Conservation (phyloP, 1,139 yeast genomes). For the Nakaseomyces kungkrabaensis region DNA sequence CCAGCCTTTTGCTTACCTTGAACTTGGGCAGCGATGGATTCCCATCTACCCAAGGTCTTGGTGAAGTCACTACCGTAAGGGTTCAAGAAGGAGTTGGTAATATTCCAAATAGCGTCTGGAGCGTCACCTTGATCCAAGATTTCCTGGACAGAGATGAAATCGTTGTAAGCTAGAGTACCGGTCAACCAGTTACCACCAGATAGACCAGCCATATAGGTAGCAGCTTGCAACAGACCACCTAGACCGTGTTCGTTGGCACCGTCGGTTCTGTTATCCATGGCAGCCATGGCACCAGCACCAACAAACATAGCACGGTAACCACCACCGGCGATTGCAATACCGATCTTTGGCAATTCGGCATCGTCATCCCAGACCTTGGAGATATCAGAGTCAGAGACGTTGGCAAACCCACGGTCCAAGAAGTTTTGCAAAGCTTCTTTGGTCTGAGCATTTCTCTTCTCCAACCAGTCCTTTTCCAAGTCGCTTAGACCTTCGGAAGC, state of each 20-base stretch:
- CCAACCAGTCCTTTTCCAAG: constrained; percentile 30
- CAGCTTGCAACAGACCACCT: constrained; percentile 66
- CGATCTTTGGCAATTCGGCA: constrained; percentile 34
- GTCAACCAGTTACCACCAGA: constrained; percentile 34
- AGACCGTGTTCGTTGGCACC: constrained; percentile 53
- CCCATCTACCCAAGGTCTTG: constrained; percentile 44
- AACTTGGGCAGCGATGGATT: constrained; percentile 22
- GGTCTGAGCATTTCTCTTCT: constrained; percentile 43
- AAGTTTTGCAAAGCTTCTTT: constrained; percentile 46
- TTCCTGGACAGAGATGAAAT: constrained; percentile 67
- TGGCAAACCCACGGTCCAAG: constrained; percentile 46
- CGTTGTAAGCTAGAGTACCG: constrained; percentile 70
- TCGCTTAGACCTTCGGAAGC: constrained; percentile 28
- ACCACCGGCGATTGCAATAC: constrained; percentile 79
- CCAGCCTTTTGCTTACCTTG: constrained; percentile 5
- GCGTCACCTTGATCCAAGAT: constrained; percentile 32
- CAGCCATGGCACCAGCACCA: constrained; percentile 79
- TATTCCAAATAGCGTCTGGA: constrained; percentile 46
- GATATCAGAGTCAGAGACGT: constrained; percentile 29
- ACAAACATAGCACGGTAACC: constrained; percentile 82
- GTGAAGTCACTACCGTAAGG: constrained; percentile 60
- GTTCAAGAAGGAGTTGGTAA: constrained; percentile 42
- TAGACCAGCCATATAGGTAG: constrained; percentile 67
- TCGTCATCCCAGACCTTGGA: constrained; percentile 28
- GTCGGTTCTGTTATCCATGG: constrained; percentile 61